These are phyloP conservation scores for Eucalyptus camaldulensis DNA, from an alignment of 345 rosid genomes.

Conservation along the genomic window DNA sequence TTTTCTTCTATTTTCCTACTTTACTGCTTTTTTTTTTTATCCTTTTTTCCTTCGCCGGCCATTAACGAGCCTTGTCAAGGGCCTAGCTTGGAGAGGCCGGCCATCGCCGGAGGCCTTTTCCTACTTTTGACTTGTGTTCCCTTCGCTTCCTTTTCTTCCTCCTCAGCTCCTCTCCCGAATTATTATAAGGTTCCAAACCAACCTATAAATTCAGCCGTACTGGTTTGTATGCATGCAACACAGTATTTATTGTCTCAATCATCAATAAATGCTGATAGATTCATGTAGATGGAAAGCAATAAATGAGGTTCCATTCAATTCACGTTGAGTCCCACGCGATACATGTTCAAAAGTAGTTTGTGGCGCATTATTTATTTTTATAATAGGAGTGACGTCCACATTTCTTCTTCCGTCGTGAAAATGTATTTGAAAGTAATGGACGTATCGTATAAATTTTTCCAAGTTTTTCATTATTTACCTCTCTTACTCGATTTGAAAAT, in stretches of 20 bases:
- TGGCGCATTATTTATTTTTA: not conserved
- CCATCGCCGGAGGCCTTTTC: not conserved
- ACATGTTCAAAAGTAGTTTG: accelerated
- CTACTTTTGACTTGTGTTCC: not conserved
- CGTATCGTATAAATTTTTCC: not conserved
- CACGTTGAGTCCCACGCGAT: accelerated
- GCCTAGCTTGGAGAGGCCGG: no score
- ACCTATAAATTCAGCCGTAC: not conserved
- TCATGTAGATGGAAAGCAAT: no score
- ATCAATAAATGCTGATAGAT: not conserved
- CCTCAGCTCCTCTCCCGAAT: not conserved
- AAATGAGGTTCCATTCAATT: not conserved
- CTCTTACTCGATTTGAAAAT: no score
- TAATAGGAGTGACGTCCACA: not conserved
- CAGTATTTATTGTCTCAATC: not conserved
- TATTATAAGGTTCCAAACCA: not conserved
- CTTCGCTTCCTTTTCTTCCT: not conserved
- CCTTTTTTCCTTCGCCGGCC: no score
- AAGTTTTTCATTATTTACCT: no score
- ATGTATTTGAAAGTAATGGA: not conserved
- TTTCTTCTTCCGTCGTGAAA: not conserved
- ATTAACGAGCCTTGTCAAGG: no score
- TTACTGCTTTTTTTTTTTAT: no score
- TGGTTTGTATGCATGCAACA: not conserved
- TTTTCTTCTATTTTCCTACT: no score